Base-by-base conservation (phyloP, 1,139 yeast genomes). In the Yamadazyma dushanensis region DNA sequence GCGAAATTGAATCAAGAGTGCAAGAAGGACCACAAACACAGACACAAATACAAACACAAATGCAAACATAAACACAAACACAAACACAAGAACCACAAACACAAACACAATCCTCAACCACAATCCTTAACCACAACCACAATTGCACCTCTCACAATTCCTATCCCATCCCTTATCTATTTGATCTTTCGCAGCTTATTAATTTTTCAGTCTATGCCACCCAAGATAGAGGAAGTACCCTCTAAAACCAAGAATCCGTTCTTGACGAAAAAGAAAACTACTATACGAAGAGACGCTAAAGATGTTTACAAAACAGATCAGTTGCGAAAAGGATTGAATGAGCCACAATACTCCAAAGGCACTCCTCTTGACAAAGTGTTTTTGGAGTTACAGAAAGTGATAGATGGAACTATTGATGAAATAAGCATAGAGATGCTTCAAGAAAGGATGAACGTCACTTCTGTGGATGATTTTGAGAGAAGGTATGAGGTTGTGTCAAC, bases 301-400 rank as follows among this genome's bases (percentile, higher is more conserved):
- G 70, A 66, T 17, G 57, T 65, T 1, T 67, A 69, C 41, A 16
- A 29, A 5, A 35, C 34, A 3, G 42, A 42, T 8, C 59, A 62
- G 1, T 37, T 49, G 17, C 45, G 38, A 20, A 66, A 60, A 39
- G 74, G 74, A 1, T 56, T 70, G 31, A 56, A 66, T 37, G 53
- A 56, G 40, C 70, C 68, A 0, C 58, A 65, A 24, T 49, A 53
- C 29, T 39, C 47, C 3, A 62, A 63, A 20, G 52, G 54, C 11
- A 48, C 58, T 10, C 73, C 73, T 2, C 48, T 70, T 16, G 76
- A 70, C 44, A 37, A 52, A 13, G 45, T 66, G 29, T 70, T 70
- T 45, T 49, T 47, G 8, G 53, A 56, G 7, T 43, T 70, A 16
- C 70, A 66, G 36, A 27, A 27, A 5, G 43, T 43, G 3, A 37